These are phyloP conservation scores for Durusdinium trenchii DNA, from an alignment of 73 alveolate species.

Conservation along the genomic window DNA sequence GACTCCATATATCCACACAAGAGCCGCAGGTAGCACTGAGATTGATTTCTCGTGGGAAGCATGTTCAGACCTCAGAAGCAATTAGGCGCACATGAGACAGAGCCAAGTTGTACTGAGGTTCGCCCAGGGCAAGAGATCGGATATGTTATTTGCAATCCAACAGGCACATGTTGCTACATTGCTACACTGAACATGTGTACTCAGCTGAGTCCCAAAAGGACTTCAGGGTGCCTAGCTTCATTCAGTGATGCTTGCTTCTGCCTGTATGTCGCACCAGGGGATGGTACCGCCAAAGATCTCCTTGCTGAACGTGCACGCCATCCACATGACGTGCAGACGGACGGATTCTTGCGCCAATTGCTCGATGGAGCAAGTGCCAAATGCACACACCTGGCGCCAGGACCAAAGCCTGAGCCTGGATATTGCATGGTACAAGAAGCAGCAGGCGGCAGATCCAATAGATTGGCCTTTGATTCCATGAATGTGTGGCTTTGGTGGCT, in stretches of 20 bases:
- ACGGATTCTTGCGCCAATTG: not conserved
- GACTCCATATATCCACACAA: not conserved
- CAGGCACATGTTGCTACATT: not conserved
- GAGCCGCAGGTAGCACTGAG: constrained; percentile 76
- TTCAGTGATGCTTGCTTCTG: too few species aligned
- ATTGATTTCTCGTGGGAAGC: constrained; percentile 54
- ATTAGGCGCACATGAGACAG: too few species aligned
- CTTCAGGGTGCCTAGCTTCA: too few species aligned
- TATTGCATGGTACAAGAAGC: constrained; percentile 79
- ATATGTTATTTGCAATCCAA: constrained; percentile 45
- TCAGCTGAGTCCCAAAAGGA: not conserved
- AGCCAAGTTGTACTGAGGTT: not conserved
- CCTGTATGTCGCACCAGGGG: not conserved
- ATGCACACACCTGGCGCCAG: not conserved
- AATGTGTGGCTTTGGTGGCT: not conserved
- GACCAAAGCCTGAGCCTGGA: constrained; percentile 64
- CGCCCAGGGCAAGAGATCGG: constrained; percentile 95
- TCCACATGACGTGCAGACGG: constrained; percentile 92
- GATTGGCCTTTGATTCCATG: not conserved
- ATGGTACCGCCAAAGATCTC: constrained; percentile 25
- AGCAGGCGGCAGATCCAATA: constrained; percentile 47
- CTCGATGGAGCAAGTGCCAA: not conserved
- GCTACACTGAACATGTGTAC: not conserved
- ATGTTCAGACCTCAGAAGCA: not conserved
- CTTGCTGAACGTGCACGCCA: constrained; percentile 91